Percentiles rank a stretch among this genome's conserved stretches.
Conservation (phyloP, 139 green algal species). For the Choricystis sp. region DNA sequence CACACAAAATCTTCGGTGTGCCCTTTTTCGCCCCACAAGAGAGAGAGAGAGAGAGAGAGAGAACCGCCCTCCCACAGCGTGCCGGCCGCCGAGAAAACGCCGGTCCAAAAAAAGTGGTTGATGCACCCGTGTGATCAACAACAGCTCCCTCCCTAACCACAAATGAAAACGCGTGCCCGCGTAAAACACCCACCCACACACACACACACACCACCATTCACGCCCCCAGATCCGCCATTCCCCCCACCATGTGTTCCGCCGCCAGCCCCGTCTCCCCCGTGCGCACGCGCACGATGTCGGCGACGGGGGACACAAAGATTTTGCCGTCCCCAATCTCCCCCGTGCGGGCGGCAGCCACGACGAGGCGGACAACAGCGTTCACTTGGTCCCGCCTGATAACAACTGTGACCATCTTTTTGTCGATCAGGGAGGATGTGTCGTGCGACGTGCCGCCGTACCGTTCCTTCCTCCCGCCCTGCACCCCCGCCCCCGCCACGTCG, state of each 20-base stretch:
- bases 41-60: not conserved
- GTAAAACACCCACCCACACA: not conserved
- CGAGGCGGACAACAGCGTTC: constrained; percentile 39
- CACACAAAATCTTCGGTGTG: too few species aligned
- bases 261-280: constrained; percentile 55
- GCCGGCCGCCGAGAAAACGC: too few species aligned
- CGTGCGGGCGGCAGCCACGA: constrained; percentile 46
- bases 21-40: too few species aligned
- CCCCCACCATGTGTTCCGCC: constrained; percentile 61
- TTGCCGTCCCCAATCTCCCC: constrained; percentile 83
- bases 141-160: too few species aligned
- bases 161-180: not conserved
- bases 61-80: too few species aligned
- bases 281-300: constrained; percentile 63
- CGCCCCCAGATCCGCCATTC: constrained; percentile 31
- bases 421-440: constrained; percentile 29
- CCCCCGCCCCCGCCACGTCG: constrained; percentile 46
- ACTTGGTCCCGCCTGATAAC: constrained; percentile 51
- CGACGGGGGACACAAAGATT: constrained; percentile 70
- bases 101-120: too few species aligned
- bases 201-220: not conserved
- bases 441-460: constrained; percentile 53
- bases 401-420: constrained; percentile 62
- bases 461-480: constrained; percentile 56
- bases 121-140: too few species aligned